Evolutionary conservation across 2,329 filamentous ascomycete species (phyloP).

Genomic region (Fusarium verticillioides): DNA sequence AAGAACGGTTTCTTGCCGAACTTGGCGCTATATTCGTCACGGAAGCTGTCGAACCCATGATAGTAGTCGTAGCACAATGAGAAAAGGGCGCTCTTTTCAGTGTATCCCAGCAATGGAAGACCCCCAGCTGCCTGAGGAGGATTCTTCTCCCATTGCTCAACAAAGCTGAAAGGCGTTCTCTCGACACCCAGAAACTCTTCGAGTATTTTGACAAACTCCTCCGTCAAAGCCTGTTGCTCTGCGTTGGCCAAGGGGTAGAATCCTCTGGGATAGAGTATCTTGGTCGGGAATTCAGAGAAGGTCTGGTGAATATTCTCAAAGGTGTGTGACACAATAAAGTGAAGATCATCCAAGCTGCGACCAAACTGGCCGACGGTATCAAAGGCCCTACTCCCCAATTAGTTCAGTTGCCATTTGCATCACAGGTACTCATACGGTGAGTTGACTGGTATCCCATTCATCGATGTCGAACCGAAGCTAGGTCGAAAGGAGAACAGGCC

Average conservation of each 20-base stretch:
- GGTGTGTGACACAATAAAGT: not conserved
- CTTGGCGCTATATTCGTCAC: not conserved
- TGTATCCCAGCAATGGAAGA: not conserved
- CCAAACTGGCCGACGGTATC: not conserved
- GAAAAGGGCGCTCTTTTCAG: not conserved
- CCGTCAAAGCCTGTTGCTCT: not conserved
- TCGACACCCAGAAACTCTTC: not conserved
- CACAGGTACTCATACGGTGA: not conserved
- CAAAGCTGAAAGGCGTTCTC: not conserved
- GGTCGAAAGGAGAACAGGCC: not conserved
- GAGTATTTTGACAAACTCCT: fast-evolving
- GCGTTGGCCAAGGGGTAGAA: not conserved
- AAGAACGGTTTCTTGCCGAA: not conserved
- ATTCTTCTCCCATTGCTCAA: not conserved
- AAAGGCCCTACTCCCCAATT: fast-evolving
- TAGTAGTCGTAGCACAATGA: not conserved
- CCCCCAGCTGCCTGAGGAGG: fast-evolving
- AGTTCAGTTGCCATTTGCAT: not conserved
- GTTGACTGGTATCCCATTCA: not conserved
- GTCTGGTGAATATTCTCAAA: not conserved
- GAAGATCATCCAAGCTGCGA: not conserved
- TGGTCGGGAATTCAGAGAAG: not conserved
- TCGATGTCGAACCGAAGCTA: not conserved
- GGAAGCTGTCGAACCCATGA: not conserved
- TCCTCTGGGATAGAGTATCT: not conserved